phyloP scores from a whole-genome alignment of 2,329 filamentous ascomycete genomes.

The Dendrostoma leiphaemia region DNA sequence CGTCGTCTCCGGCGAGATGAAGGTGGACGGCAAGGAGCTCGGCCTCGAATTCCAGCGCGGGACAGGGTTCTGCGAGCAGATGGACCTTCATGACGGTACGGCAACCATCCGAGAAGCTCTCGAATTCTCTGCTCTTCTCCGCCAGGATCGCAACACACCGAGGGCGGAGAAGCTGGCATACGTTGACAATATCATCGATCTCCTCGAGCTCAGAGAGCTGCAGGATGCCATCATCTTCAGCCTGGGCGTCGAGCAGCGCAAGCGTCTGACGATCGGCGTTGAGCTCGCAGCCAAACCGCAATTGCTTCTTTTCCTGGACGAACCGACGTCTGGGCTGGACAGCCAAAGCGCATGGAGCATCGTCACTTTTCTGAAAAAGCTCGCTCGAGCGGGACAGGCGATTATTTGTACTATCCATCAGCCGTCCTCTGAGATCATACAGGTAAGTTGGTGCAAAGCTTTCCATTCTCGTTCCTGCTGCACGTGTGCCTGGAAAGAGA shows the following conservation, averaged over 20 bases:
- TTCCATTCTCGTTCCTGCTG: constrained; percentile 37
- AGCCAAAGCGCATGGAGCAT: constrained; percentile 74
- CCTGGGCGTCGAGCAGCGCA: constrained; percentile 50
- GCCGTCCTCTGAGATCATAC: constrained; percentile 40
- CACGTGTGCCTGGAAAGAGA: no score
- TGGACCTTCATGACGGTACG: constrained; percentile 66
- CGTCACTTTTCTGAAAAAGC: constrained; percentile 65
- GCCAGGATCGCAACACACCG: constrained; percentile 57
- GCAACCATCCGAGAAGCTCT: constrained; percentile 68
- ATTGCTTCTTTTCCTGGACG: constrained; percentile 71
- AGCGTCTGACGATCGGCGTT: constrained; percentile 70
- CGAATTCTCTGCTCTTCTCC: constrained; percentile 63
- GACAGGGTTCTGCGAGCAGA: constrained; percentile 70
- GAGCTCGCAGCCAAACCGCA: constrained; percentile 72
- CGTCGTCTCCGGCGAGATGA: constrained; percentile 56
- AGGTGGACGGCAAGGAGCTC: constrained; percentile 60
- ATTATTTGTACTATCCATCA: constrained; percentile 46
- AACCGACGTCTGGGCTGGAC: constrained; percentile 73
- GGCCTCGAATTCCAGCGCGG: constrained; percentile 68
- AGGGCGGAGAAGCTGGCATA: constrained; percentile 65
- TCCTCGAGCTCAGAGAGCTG: constrained; percentile 66
- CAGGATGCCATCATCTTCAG: constrained; percentile 68
- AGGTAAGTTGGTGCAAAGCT: constrained; percentile 9
- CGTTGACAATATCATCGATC: constrained; percentile 68
- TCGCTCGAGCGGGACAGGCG: constrained; percentile 44